Conservation (phyloP, 768 basidiomycete genomes). For the Termitomyces sp. region DNA sequence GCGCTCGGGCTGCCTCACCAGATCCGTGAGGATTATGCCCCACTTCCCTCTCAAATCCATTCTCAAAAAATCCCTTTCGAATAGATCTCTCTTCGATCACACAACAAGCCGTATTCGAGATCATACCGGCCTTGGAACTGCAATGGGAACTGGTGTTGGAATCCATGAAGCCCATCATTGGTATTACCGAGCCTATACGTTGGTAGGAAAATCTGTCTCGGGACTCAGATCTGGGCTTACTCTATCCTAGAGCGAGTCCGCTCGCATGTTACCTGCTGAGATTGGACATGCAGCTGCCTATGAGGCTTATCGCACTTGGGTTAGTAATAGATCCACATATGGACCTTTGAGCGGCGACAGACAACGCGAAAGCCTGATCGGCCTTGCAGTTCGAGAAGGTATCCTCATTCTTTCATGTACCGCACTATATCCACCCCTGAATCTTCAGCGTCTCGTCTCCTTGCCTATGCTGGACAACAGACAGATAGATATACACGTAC, state of each 20-base stretch:
- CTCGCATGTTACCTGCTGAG: slow-evolving; percentile 47
- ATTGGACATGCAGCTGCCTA: slow-evolving; percentile 77
- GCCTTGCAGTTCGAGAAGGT: slow-evolving; percentile 72
- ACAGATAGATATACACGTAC: slow-evolving; percentile 41
- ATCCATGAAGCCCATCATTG: slow-evolving; percentile 57
- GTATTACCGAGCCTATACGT: slow-evolving; percentile 61
- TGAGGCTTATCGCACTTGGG: slow-evolving; percentile 68
- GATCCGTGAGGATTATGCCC: slow-evolving; percentile 45
- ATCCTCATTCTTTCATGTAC: neutral
- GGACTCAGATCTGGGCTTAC: neutral
- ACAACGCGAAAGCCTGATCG: slow-evolving; percentile 62
- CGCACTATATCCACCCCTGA: slow-evolving; percentile 1
- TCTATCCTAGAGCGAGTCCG: slow-evolving; percentile 41
- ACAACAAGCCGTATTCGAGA: slow-evolving; percentile 44
- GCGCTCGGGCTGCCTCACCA: slow-evolving; percentile 50
- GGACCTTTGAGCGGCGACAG: slow-evolving; percentile 53
- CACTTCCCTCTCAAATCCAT: slow-evolving; percentile 7
- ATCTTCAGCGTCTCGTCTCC: slow-evolving; percentile 48
- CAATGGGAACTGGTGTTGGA: slow-evolving; percentile 40
- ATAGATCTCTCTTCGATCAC: slow-evolving; percentile 52
- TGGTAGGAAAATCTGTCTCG: slow-evolving; percentile 28
- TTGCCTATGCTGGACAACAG: slow-evolving; percentile 42
- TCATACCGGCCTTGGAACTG: slow-evolving; percentile 25
- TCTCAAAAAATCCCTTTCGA: slow-evolving; percentile 24
- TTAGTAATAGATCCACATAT: slow-evolving; percentile 49